Evolutionary conservation across 2,329 filamentous ascomycete genomes (phyloP), one percentile per base, ranked within the genome.

Genomic region (Eurotiales sp.): DNA sequence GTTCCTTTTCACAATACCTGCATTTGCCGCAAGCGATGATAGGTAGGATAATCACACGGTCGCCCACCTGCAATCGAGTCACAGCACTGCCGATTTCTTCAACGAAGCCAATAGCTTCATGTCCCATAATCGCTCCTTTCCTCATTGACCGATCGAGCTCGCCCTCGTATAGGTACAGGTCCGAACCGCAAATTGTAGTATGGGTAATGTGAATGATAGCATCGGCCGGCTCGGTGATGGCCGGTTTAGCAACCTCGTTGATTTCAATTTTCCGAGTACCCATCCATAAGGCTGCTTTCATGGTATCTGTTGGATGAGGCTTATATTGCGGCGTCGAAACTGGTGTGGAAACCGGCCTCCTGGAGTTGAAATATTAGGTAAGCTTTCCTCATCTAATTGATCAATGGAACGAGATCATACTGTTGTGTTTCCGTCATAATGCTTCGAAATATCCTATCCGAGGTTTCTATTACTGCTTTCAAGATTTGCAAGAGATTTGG

Each of bases 161-260:
- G 27, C 64, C 65, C 14, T 56, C 58, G 46, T 66, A 66, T 34
- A 68, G 59, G 43, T 68, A 64, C 3, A 68, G 55, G 45, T 69
- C 64, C 0, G 64, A 64, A 23, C 66, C 63, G 46, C 63, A 66
- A 47, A 69, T 68, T 11, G 60, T 61, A 45, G 59, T 62, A 50
- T 68, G 65, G 0, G 66, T 68, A 37, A 69, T 57, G 42, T 59
- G 60, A 8, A 69, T 59, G 23, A 69, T 67, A 45, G 62, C 66
- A 52, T 69, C 66, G 50, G 56, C 56, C 2, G 60, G 59, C 11
- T 62, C 65, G 7, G 65, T 68, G 50, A 68, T 58, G 42, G 51
- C 61, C 3, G 66, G 65, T 49, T 64, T 69, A 56, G 62, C 68
- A 50, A 68, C 55, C 52, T 64, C 36, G 59, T 61, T 47, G 56